A percentile compares a stretch with the other conserved stretches of the same genome.
Evolutionary conservation across 2,329 filamentous ascomycete genomes (phyloP).

Genomic region (Colletotrichum phormii): DNA sequence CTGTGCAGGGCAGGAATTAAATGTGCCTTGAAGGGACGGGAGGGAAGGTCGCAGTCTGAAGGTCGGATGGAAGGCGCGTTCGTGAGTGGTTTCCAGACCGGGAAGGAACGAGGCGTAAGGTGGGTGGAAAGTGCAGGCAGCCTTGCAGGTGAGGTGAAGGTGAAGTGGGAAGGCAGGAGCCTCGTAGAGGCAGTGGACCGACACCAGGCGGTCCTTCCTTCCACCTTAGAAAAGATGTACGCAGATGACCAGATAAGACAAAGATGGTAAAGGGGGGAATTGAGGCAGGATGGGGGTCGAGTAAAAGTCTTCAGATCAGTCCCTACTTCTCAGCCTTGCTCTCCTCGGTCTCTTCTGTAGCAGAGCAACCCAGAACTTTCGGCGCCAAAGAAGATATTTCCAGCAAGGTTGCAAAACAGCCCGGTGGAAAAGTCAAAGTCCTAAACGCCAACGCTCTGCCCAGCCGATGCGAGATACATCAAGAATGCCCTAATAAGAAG

Average conservation of each 20-base stretch:
- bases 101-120: background rate
- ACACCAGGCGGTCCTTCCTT: background rate
- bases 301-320: background rate
- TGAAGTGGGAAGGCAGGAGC: background rate
- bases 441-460: background rate
- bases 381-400: background rate
- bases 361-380: background rate
- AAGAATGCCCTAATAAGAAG: background rate
- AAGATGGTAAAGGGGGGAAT: background rate
- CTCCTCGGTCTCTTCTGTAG: background rate
- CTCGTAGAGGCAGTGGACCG: background rate
- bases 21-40: background rate
- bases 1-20: background rate
- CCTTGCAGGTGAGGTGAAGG: background rate
- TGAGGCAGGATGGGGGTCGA: background rate
- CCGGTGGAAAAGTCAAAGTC: background rate
- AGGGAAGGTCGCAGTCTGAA: background rate
- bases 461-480: background rate
- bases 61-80: background rate
- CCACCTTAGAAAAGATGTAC: background rate
- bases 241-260: background rate
- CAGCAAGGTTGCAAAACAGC: background rate
- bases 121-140: background rate
- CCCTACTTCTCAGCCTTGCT: background rate
- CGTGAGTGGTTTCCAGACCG: background rate